Evolutionary conservation across 2,329 filamentous ascomycete species (phyloP).

Genomic region (Trichoderma aggressivum): DNA sequence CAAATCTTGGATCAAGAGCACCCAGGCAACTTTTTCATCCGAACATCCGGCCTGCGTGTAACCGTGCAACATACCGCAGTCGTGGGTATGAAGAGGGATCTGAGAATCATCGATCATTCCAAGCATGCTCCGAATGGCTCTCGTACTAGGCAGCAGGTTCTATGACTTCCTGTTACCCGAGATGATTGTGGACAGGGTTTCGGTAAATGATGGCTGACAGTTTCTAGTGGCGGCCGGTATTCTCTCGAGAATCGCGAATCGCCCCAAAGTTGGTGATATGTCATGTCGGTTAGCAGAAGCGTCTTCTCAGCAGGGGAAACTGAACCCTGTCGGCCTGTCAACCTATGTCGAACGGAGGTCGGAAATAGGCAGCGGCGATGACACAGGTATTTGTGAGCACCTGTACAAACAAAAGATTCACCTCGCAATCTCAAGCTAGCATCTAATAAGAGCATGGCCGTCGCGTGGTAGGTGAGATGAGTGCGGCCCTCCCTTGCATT

Average conservation of each 20-base stretch:
- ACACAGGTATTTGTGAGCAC: not conserved
- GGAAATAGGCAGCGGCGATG: not conserved
- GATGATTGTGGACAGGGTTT: not conserved
- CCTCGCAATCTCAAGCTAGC: not conserved
- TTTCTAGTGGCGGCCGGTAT: not conserved
- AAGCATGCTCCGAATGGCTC: not conserved
- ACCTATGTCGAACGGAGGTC: not conserved
- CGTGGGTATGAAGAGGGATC: not conserved
- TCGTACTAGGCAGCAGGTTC: not conserved
- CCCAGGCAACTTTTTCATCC: not conserved
- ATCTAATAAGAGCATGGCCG: not conserved
- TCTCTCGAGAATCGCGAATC: not conserved
- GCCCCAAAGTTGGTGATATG: not conserved
- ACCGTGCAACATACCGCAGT: not conserved
- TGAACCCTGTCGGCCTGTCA: not conserved
- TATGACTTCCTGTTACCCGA: not conserved
- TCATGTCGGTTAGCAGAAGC: not conserved
- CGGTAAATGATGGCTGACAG: not conserved
- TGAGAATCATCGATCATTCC: not conserved
- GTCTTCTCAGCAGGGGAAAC: not conserved
- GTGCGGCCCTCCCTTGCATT: slow-evolving; percentile 2
- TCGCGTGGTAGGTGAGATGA: not conserved
- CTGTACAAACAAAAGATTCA: not conserved
- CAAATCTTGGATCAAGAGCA: not conserved
- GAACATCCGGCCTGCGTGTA: not conserved